Percentiles rank a stretch among this genome's conserved stretches.
Evolutionary conservation across 2,329 filamentous ascomycete species (phyloP).

Genomic region (Cladophialophora carrionii): DNA sequence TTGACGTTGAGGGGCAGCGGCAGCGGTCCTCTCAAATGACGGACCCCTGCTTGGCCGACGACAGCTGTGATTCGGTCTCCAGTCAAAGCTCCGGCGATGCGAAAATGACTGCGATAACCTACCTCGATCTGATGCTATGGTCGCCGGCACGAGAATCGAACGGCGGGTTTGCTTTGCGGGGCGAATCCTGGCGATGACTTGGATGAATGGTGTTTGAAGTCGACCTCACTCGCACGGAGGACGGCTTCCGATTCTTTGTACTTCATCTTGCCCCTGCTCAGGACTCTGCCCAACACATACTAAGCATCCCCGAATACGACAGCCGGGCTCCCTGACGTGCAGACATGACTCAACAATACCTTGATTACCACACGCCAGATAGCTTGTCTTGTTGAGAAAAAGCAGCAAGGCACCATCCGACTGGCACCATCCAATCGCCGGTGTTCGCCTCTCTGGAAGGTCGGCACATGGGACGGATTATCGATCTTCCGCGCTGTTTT

Average conservation of each 20-base stretch:
- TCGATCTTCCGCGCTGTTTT: slow-evolving; percentile 23
- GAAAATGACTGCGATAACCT: slow-evolving; percentile 8
- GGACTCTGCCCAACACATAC: not conserved
- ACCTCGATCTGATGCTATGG: slow-evolving; percentile 2
- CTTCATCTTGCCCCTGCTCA: not conserved
- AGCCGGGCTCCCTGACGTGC: slow-evolving; percentile 1
- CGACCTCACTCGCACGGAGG: not conserved
- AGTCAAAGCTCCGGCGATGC: not conserved
- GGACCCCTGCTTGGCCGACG: slow-evolving; percentile 14
- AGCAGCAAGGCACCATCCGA: slow-evolving; percentile 22
- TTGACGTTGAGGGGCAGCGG: slow-evolving; percentile 32
- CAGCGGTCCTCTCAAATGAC: not conserved
- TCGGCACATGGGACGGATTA: slow-evolving; percentile 28
- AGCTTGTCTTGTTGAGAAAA: slow-evolving; percentile 14
- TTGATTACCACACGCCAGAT: slow-evolving; percentile 29
- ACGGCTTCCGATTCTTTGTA: slow-evolving; percentile 17
- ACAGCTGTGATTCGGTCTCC: slow-evolving; percentile 1
- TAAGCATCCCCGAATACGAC: not conserved
- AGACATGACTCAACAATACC: slow-evolving; percentile 23
- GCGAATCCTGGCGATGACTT: slow-evolving; percentile 3
- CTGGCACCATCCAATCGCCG: slow-evolving; percentile 26
- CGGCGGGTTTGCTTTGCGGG: not conserved
- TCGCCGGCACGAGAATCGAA: slow-evolving; percentile 9
- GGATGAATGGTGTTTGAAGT: not conserved
- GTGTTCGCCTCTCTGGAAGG: not conserved